These are phyloP conservation scores for Chenopodium formosanum DNA, from an alignment of 148 eudicot genomes.

Conservation along the genomic window DNA sequence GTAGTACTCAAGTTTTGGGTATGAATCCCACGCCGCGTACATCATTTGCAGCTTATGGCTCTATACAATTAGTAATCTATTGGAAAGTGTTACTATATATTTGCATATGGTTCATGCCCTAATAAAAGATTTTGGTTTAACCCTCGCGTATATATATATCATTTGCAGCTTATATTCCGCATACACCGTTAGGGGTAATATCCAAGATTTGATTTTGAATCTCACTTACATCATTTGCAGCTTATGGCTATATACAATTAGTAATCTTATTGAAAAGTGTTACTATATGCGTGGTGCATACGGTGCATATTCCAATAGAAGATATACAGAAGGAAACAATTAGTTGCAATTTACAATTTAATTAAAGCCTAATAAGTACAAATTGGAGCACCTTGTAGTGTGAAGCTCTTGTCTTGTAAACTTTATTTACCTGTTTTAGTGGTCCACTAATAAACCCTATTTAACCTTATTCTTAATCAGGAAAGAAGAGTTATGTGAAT, in stretches of 20 bases:
- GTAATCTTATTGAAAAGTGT: background rate
- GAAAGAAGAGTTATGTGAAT: constrained; percentile 22
- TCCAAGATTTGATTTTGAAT: too few relatives aligned
- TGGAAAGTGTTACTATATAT: too few relatives aligned
- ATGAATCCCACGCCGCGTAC: too few relatives aligned
- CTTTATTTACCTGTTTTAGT: constrained; percentile 4
- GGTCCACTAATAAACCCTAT: constrained; percentile 24
- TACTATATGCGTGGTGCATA: background rate
- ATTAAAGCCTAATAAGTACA: constrained; percentile 28
- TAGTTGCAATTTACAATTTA: background rate
- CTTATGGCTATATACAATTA: background rate
- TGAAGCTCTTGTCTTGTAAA: constrained; percentile 17
- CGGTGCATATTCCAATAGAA: background rate
- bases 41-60: too few relatives aligned
- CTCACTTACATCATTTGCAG: too few relatives aligned
- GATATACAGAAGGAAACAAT: background rate
- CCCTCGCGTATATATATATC: too few relatives aligned
- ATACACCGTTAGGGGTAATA: too few relatives aligned
- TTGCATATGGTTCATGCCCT: too few relatives aligned
- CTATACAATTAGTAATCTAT: too few relatives aligned
- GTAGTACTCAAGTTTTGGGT: too few relatives aligned
- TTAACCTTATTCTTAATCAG: constrained; percentile 33
- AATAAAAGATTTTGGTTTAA: too few relatives aligned
- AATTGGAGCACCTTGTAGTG: background rate
- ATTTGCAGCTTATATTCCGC: too few relatives aligned